Base-by-base conservation (phyloP, 176 grass and related monocot species). In the Carex scoparia region DNA sequence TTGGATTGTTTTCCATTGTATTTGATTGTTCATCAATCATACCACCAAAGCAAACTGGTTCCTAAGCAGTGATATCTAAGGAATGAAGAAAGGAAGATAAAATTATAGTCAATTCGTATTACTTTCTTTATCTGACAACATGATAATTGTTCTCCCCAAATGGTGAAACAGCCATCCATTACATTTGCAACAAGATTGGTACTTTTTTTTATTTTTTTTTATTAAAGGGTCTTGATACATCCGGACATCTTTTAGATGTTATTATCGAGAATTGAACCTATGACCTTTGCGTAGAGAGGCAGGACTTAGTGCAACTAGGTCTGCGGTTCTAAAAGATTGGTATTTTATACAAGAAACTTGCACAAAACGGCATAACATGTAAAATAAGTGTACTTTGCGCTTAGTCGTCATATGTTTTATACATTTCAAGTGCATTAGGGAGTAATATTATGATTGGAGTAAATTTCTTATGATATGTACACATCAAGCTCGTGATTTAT, bases 11-110 rank as follows among this genome's bases (percentile, higher is more conserved):
- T 69, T 66, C 32, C 48, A 10, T 68, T 83, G 23, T 44, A 55
- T 68, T 83, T 67, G 40, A 83, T 83, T 83, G 23, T 66, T 83
- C 42, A 81, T 77, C 73, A 77, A 78, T 78, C 51, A 35, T 57
- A 78, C 74, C 62, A 83, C 61, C 7, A 23, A n/a, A 53, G 60
- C 5, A 83, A 83, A 68, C 15, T 32, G 40, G 40, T 69, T 32
- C 14, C 27, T 10, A 68, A 10, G 42, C 4, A 56, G 51, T 56
- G 1, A 77, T 55, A 3, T 31, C 14, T 32, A 56, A 77, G 27
- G 15, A 33, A 16, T 78, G 4, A 57, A 33, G 2, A 7, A 79
- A 57, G 51, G 13, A 4, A 40, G 18, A 58, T 58, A 10, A 72
- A 44, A 46, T 44, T 71, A 37, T 71, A 71, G 35, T 71, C 19